Evolutionary conservation across 1,284 basidiomycete genomes (phyloP).

Genomic region (Jaminaea rosea): DNA sequence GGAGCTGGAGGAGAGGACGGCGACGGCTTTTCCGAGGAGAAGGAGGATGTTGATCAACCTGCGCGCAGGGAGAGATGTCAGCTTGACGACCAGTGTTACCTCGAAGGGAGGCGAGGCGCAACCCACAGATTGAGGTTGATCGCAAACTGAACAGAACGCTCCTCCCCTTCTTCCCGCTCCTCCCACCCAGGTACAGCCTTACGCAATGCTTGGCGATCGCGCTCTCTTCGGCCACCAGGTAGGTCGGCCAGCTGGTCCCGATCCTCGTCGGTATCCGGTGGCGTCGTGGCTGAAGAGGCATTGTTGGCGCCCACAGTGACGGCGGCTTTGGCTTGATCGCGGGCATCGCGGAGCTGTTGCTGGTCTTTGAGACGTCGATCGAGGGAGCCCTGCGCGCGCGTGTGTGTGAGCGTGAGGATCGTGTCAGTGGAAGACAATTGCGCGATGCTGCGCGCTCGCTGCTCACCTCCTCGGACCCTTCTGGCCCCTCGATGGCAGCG

Average conservation of each 20-base stretch:
- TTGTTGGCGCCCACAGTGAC: neutral
- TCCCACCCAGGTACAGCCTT: conserved; percentile 37
- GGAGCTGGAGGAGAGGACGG: conserved; percentile 53
- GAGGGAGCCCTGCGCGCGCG: neutral
- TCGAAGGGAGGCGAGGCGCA: neutral
- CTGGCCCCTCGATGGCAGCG: neutral
- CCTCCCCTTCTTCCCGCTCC: conserved; percentile 30
- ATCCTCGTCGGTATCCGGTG: neutral
- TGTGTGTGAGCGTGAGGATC: conserved; percentile 13
- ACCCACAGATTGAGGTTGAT: conserved; percentile 24
- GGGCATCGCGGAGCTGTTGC: too few relatives aligned
- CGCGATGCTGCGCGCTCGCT: too few relatives aligned
- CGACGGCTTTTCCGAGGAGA: conserved; percentile 52
- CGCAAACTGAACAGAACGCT: conserved; percentile 32
- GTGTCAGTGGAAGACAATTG: too few relatives aligned
- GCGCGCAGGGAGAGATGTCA: neutral
- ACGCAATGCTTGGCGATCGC: conserved; percentile 33
- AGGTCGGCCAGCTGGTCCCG: neutral
- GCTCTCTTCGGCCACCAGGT: conserved; percentile 13
- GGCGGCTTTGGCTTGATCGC: neutral
- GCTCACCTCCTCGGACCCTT: neutral
- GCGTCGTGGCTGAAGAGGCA: neutral
- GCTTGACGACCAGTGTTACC: neutral
- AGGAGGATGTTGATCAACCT: conserved; percentile 51
- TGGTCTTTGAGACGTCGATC: neutral